Conservation (phyloP, 2,329 filamentous ascomycete genomes). For the Grosmannia serpens region DNA sequence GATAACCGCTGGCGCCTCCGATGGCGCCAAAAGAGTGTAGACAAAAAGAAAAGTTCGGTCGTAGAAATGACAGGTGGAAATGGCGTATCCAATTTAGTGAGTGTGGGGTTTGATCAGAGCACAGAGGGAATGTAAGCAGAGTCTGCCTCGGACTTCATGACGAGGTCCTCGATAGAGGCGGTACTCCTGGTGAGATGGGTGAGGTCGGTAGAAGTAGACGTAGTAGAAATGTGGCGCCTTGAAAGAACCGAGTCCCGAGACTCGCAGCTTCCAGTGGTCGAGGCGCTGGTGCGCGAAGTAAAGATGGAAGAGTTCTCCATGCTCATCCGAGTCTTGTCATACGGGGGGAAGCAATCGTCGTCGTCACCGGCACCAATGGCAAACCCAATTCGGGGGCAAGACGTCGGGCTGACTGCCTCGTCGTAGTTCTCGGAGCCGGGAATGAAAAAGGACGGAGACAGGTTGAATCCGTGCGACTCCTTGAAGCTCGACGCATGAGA, state of each 20-base stretch:
- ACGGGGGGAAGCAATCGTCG: conserved; percentile 21
- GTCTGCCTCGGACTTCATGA: conserved; percentile 8
- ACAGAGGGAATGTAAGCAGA: background rate
- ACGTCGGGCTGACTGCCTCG: background rate
- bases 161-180: conserved; percentile 26
- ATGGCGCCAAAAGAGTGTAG: background rate
- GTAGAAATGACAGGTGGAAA: background rate
- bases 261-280: conserved; percentile 38
- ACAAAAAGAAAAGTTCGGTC: background rate
- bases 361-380: conserved; percentile 17
- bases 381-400: conserved; percentile 6
- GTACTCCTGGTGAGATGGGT: conserved; percentile 44
- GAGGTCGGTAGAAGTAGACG: conserved; percentile 41
- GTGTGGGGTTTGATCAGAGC: background rate
- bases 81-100: background rate
- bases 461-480: conserved; percentile 45
- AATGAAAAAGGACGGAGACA: conserved; percentile 52
- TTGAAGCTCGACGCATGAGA: conserved; percentile 44
- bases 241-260: conserved; percentile 36
- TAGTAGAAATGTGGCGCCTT: conserved; percentile 40
- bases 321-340: conserved; percentile 22
- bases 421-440: conserved; percentile 37
- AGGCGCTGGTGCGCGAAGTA: conserved; percentile 39
- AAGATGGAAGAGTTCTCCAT: conserved; percentile 22
- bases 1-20: background rate